Percentiles rank a stretch among this genome's conserved stretches.
Conservation (phyloP, 257 asterid species). For the Galeopsis tetrahit region DNA sequence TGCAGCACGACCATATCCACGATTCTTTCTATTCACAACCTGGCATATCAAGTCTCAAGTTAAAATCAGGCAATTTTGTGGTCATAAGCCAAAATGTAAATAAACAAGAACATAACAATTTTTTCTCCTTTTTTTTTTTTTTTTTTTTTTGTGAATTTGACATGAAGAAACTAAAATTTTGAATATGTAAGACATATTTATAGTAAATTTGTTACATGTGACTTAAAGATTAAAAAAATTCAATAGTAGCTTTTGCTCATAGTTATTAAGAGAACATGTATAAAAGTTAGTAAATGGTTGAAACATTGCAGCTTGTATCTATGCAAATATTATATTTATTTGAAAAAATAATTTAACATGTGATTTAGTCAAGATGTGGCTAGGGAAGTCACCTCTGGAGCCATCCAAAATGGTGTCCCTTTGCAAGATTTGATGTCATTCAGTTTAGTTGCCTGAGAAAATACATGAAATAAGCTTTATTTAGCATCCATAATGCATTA, state of each 20-base stretch:
- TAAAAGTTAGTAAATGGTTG: constrained; percentile 11
- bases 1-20: constrained; percentile 65
- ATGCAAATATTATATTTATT: background rate
- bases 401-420: constrained; percentile 79
- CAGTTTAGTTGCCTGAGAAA: constrained; percentile 56
- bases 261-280: constrained; percentile 7
- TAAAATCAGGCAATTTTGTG: constrained; percentile 29
- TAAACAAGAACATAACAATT: constrained; percentile 11
- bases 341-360: background rate
- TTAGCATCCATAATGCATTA: constrained; percentile 15
- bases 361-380: constrained; percentile 27
- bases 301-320: constrained; percentile 16
- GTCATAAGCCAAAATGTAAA: constrained; percentile 3
- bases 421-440: constrained; percentile 74
- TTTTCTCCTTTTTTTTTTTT: background rate
- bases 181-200: background rate
- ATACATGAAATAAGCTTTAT: constrained; percentile 21
- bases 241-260: background rate
- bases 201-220: background rate
- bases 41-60: constrained; percentile 33
- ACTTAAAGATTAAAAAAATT: background rate
- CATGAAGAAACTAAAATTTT: background rate
- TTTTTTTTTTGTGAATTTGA: constrained; percentile 5
- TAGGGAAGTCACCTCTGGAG: constrained; percentile 61
- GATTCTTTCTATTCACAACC: constrained; percentile 58